Percentiles rank a stretch among this genome's conserved stretches.
phyloP scores from a whole-genome alignment of 495 filamentous ascomycete genomes.

The Lentithecium fluviatile region DNA sequence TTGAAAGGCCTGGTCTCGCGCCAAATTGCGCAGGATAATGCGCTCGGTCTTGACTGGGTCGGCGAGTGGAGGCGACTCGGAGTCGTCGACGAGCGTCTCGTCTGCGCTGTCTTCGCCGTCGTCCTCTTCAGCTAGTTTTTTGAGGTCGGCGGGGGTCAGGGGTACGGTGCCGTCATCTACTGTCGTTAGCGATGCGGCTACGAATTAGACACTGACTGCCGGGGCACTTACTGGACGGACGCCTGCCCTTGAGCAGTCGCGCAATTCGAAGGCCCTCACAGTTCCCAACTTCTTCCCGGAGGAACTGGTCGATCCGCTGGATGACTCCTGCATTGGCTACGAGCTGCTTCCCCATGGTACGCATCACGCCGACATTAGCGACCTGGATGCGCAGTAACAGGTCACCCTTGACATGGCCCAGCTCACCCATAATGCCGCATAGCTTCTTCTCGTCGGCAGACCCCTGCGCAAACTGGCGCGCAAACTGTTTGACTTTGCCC shows the following conservation, averaged over 20 bases:
- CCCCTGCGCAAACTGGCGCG: constrained; percentile 6
- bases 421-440: constrained; percentile 13
- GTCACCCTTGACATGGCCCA: constrained; percentile 7
- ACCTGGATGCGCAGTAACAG: constrained; percentile 11
- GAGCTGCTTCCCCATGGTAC: constrained; percentile 4
- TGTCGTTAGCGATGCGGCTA: constrained; percentile 6
- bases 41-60: constrained; percentile 3
- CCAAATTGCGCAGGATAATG: constrained; percentile 3
- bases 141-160: constrained; percentile 6
- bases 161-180: constrained; percentile 10
- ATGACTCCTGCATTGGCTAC: constrained; percentile 9
- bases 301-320: constrained; percentile 8
- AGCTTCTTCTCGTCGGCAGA: constrained; percentile 7
- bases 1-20: constrained; percentile 8
- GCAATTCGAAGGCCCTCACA: constrained; percentile 13
- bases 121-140: neutral
- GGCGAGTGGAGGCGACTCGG: neutral
- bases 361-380: constrained; percentile 12
- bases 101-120: constrained; percentile 7
- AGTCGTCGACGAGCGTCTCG: constrained; percentile 9
- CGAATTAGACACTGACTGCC: constrained; percentile 1
- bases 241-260: constrained; percentile 9
- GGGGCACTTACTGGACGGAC: constrained; percentile 7
- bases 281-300: constrained; percentile 3
- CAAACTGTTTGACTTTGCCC: constrained; percentile 11